Percentiles rank a stretch among this genome's conserved stretches.
phyloP scores from a whole-genome alignment of 805 yeast species.

The Lipomyces chichibuensis region DNA sequence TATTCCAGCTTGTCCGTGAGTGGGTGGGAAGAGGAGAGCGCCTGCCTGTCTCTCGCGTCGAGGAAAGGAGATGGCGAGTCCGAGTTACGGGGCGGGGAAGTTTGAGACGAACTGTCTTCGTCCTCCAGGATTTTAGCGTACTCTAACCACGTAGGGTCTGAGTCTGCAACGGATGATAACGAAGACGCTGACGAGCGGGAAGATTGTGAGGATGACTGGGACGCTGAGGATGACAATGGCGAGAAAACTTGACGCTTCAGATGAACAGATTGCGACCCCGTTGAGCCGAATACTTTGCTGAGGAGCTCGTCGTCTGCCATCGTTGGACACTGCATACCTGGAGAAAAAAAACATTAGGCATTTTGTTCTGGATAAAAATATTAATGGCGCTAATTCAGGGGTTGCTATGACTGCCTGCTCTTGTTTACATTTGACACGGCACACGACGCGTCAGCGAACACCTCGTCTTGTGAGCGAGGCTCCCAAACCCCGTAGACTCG shows the following conservation, averaged over 20 bases:
- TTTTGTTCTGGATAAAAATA: not conserved
- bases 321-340: not conserved
- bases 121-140: constrained; percentile 26
- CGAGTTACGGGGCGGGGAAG: not conserved
- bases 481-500: not conserved
- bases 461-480: not conserved
- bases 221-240: constrained; percentile 10
- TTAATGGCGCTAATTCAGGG: not conserved
- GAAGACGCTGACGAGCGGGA: constrained; percentile 25
- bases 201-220: constrained; percentile 24
- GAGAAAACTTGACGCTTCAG: constrained; percentile 8
- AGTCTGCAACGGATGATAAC: constrained; percentile 14
- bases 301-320: constrained; percentile 22
- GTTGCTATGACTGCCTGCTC: not conserved
- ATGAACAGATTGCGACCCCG: constrained; percentile 1
- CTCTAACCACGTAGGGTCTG: constrained; percentile 31
- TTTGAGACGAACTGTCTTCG: constrained; percentile 5
- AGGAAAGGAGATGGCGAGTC: constrained; percentile 31
- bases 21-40: constrained; percentile 43
- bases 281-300: constrained; percentile 24
- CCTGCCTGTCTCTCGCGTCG: constrained; percentile 22
- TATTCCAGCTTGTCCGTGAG: constrained; percentile 49
- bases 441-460: not conserved
- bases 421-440: not conserved
- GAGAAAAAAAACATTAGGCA: not conserved